phyloP scores from a whole-genome alignment of 176 grass and related monocot species.

The Eragrostis nindensis region DNA sequence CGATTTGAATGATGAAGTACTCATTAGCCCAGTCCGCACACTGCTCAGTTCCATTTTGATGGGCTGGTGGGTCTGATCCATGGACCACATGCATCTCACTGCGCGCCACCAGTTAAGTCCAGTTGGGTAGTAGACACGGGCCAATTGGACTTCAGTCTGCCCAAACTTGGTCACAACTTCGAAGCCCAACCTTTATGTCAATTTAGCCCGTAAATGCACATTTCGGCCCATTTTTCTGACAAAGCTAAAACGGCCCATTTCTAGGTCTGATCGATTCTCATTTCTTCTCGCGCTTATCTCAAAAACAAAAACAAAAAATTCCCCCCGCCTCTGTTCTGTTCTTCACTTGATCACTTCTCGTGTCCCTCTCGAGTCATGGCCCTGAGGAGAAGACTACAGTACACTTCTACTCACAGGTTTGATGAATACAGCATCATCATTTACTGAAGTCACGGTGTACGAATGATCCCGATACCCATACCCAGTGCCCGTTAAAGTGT shows the following conservation, averaged over 20 bases:
- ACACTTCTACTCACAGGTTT: neutral
- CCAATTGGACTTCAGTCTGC: neutral
- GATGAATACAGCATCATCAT: neutral
- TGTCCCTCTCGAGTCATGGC: too few species aligned
- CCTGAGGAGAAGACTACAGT: too few species aligned
- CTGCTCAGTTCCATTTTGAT: neutral
- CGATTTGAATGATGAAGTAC: neutral
- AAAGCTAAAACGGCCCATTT: neutral
- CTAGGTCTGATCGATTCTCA: too few species aligned
- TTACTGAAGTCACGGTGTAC: slow-evolving; percentile 19
- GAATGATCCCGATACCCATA: neutral
- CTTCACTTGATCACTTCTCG: too few species aligned
- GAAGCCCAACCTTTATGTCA: neutral
- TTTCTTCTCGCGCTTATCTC: too few species aligned
- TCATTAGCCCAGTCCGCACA: too few species aligned
- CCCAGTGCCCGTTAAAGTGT: neutral
- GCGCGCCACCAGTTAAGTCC: neutral
- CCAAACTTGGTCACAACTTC: neutral
- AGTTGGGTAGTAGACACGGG: too few species aligned
- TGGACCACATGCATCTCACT: neutral
- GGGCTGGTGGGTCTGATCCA: neutral
- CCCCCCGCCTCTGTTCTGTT: too few species aligned
- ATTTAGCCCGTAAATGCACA: neutral
- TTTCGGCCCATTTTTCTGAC: neutral
- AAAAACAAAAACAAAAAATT: too few species aligned